Percentiles rank a stretch among this genome's conserved stretches.
phyloP scores from a whole-genome alignment of 306 rosid genomes.

The Quercus agrifolia region DNA sequence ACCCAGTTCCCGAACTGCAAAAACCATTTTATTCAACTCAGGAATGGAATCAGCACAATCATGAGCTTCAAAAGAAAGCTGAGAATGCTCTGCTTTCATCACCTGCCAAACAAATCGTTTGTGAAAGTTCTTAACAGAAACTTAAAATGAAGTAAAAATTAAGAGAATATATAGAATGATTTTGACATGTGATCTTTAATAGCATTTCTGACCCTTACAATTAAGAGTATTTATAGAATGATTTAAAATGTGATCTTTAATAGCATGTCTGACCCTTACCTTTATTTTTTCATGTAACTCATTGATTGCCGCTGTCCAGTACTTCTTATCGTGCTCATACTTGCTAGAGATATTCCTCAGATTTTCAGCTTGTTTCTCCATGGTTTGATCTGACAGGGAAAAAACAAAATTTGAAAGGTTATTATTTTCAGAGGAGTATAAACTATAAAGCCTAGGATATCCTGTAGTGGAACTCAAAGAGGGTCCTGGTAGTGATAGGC shows the following conservation, averaged over 20 bases:
- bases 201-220: slow-evolving; percentile 27
- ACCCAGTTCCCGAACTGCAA: slow-evolving; percentile 78
- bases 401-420: slow-evolving; percentile 19
- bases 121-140: not conserved
- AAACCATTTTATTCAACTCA: slow-evolving; percentile 75
- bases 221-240: slow-evolving; percentile 4
- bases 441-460: not conserved
- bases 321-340: slow-evolving; percentile 62
- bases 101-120: slow-evolving; percentile 47
- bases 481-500: not conserved
- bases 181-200: not conserved
- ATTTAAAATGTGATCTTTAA: not conserved
- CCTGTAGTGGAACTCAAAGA: not conserved
- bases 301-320: slow-evolving; percentile 55
- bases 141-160: not conserved
- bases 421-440: not conserved
- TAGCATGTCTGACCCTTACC: slow-evolving; percentile 33
- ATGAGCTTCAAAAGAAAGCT: slow-evolving; percentile 69
- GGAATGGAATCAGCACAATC: slow-evolving; percentile 86
- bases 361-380: slow-evolving; percentile 69
- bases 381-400: slow-evolving; percentile 53
- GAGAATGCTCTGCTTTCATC: slow-evolving; percentile 63
- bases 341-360: slow-evolving; percentile 51
- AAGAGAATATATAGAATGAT: slow-evolving; percentile 4
- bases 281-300: slow-evolving; percentile 58